Percentiles rank a stretch among this genome's conserved stretches.
phyloP scores from a whole-genome alignment of 352 stramenopile genomes.

The Globisporangium okanoganense region DNA sequence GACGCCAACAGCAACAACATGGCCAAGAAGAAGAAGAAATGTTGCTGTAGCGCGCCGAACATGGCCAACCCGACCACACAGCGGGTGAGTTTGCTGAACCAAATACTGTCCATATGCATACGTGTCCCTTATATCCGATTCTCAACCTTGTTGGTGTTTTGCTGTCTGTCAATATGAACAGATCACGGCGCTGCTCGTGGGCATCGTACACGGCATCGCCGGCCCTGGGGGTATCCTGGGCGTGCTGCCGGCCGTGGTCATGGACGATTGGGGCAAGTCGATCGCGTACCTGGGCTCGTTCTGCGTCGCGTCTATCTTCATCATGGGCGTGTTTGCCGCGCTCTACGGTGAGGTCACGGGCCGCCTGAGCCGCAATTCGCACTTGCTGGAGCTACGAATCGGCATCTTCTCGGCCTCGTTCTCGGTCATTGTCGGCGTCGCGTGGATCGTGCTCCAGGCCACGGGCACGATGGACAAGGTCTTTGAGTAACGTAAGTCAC shows the following conservation, averaged over 20 bases:
- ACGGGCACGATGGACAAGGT: conserved; percentile 66
- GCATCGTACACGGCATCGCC: conserved; percentile 83
- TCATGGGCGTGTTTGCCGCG: conserved; percentile 89
- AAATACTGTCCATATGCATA: background rate
- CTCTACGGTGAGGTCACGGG: conserved; percentile 77
- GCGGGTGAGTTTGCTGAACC: conserved; percentile 14
- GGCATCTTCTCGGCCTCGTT: conserved; percentile 70
- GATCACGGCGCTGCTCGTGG: conserved; percentile 75
- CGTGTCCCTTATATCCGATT: background rate
- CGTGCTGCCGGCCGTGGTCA: conserved; percentile 81
- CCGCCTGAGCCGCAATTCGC: conserved; percentile 47
- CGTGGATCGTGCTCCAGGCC: conserved; percentile 73
- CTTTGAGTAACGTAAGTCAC: conserved; percentile 40
- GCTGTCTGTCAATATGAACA: conserved; percentile 14
- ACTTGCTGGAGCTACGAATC: conserved; percentile 59
- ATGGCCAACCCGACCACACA: conserved; percentile 57
- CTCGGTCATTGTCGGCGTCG: conserved; percentile 65
- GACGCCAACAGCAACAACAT: conserved; percentile 15
- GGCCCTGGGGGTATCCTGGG: conserved; percentile 57
- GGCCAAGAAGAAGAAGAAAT: conserved; percentile 14
- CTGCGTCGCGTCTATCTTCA: conserved; percentile 85
- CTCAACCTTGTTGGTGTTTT: background rate
- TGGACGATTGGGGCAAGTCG: conserved; percentile 67
- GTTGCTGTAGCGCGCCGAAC: conserved; percentile 29
- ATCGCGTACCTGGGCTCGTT: conserved; percentile 84